These are phyloP conservation scores for Wallemia hederae DNA, from an alignment of 1,284 basidiomycete species.

Conservation along the genomic window DNA sequence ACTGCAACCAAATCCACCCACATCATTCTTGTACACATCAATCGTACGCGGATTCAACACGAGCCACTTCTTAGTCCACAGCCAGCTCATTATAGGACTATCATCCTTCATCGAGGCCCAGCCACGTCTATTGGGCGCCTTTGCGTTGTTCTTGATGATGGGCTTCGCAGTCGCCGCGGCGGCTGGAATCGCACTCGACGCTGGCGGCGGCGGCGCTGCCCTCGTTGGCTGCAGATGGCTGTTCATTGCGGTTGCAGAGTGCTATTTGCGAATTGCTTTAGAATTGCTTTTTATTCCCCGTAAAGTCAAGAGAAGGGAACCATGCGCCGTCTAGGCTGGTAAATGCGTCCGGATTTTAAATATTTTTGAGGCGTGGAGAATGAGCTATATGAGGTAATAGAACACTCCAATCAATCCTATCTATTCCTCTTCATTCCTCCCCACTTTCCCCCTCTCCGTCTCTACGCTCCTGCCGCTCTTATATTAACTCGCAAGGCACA, in stretches of 20 bases:
- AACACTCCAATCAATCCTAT: too few relatives aligned
- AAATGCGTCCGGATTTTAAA: too few relatives aligned
- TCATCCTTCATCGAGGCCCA: neutral
- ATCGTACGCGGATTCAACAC: constrained; percentile 53
- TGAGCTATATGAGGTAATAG: too few relatives aligned
- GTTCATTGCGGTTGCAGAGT: neutral
- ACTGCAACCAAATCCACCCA: constrained; percentile 17
- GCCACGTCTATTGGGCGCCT: neutral
- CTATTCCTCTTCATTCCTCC: too few relatives aligned
- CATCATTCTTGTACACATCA: constrained; percentile 75
- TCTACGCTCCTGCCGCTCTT: neutral
- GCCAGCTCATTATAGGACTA: constrained; percentile 38
- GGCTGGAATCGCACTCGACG: constrained; percentile 28
- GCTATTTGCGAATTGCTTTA: too few relatives aligned
- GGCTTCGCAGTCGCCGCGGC: constrained; percentile 16
- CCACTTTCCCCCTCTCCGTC: too few relatives aligned
- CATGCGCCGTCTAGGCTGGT: too few relatives aligned
- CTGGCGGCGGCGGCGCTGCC: constrained; percentile 11
- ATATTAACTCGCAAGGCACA: neutral
- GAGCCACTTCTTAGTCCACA: constrained; percentile 79
- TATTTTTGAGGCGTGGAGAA: too few relatives aligned
- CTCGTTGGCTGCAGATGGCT: neutral
- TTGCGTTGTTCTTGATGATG: constrained; percentile 62
- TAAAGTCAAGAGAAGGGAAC: too few relatives aligned
- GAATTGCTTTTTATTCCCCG: too few relatives aligned